Conservation (phyloP, 202 grass and related monocot genomes). For the Zizania palustris region DNA sequence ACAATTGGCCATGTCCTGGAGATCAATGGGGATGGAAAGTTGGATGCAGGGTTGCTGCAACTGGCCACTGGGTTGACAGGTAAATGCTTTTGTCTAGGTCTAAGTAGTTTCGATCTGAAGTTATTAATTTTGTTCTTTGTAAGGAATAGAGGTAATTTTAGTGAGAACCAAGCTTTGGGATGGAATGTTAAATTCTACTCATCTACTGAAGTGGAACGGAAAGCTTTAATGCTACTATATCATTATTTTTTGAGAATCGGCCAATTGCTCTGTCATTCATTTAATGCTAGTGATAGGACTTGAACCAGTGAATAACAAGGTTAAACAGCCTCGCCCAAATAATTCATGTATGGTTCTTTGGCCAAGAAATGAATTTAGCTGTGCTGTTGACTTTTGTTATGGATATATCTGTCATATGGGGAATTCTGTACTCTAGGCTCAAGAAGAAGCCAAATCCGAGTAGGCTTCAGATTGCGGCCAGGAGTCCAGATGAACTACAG, state of each 20-base stretch:
- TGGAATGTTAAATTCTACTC: slow-evolving; percentile 2
- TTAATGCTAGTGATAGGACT: background rate
- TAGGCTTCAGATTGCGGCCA: no score
- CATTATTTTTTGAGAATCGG: background rate
- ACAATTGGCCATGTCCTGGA: slow-evolving; percentile 82
- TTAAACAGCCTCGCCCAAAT: slow-evolving; percentile 1
- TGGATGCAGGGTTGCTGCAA: slow-evolving; percentile 49
- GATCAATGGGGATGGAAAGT: slow-evolving; percentile 93
- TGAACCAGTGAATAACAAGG: background rate
- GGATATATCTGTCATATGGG: slow-evolving; percentile 2
- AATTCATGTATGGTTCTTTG: slow-evolving; percentile 18
- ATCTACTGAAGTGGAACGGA: background rate
- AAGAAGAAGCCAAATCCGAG: no score
- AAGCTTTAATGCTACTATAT: background rate
- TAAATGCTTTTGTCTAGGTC: slow-evolving; percentile 44
- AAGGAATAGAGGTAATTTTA: background rate
- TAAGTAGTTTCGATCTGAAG: slow-evolving; percentile 7
- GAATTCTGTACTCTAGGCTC: no score
- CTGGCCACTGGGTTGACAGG: slow-evolving; percentile 76
- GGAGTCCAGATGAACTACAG: no score
- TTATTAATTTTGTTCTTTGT: slow-evolving; percentile 12
- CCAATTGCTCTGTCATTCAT: background rate
- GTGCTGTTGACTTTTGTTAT: slow-evolving; percentile 37
- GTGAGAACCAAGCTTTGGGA: slow-evolving; percentile 5
- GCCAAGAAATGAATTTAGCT: slow-evolving; percentile 12